Base-by-base conservation (phyloP, 768 basidiomycete genomes). In the Podaxis sp. region DNA sequence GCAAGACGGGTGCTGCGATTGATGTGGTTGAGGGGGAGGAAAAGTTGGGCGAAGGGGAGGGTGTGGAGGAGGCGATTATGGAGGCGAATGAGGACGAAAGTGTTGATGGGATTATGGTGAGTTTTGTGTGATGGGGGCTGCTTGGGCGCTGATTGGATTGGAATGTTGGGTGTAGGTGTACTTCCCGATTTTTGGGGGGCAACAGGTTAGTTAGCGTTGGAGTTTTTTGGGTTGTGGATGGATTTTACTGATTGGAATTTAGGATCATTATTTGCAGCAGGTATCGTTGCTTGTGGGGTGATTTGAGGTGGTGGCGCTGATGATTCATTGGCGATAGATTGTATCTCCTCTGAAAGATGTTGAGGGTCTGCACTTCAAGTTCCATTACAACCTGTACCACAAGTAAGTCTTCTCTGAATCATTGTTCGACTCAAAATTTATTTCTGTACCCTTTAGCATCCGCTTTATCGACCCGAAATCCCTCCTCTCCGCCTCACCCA, bases 221-320 rank as follows among this genome's bases (percentile, higher is more conserved):
- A n/a, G 60, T 54, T 37, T 62, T 53, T 50, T 20, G 46, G 40
- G 22, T n/a, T 17, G 37, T 17, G 41, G 8, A 54, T 12, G 44
- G 51, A 5, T 46, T 20, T 37, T 67, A 17, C 63, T 36, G 11
- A 52, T 60, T 54, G 15, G 52, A 3, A 59, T 20, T 28, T 70
- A 98, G 89, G 97, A 98, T 72, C 94, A 96, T 71, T 99, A 99
- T 74, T 80, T 99, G 60, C 97, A 99, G 75, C 96, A 98, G 80
- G 91, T 88, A 37, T 46, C 37, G 17, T 20, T n/a, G 28, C 33
- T 7, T 24, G 13, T 22, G 24, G 30, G 44, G 2, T 40, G 15
- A 22, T 50, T 11, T 30, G 15, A 48, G 11, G 22, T 20, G 6
- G 33, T 30, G 44, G 3, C 63, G 64, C 28, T 65, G 51, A 48